Base-by-base conservation (phyloP, 129 eudicot species). In the Pittosporum tobira region DNA sequence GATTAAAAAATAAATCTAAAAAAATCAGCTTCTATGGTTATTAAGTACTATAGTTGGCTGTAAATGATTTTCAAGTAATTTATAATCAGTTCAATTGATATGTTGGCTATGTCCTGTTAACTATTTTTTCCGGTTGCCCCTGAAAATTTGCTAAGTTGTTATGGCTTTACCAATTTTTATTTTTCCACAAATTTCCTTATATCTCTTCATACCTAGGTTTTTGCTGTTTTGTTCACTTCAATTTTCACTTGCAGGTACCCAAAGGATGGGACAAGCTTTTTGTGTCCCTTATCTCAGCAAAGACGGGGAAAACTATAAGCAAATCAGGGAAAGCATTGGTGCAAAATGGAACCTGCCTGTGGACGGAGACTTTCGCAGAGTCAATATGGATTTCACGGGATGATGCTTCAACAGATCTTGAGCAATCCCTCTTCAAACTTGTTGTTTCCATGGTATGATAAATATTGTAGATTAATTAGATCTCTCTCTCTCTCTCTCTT, bases 241-340 rank as follows among this genome's bases (percentile, higher is more conserved):
- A 26, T 43, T 44, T 64, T 59, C 63, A 27, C 23, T 68, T 74
- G 15, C 77, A 85, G 94, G 94, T 81, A 40, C 94, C 94, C 24
- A 85, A 73, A 75, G 94, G 94, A 62, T 85, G 94, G 94, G 88
- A 85, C 68, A 81, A 73, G 74, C 85, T 85, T 57, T 78, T 63
- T 22, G 50, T 85, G 38, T 78, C 83, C 60, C 67, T 85, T 44
- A 51, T 73, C 67, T 85, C 94, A 43, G 70, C 69, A 36, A 84
- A 81, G 70, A 75, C 85, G 52, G 94, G 86, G 51, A 81, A 85
- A 71, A 70, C 81, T 14, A 66, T 78, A 2, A 60, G 66, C 56
- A 85, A 85, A 71, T 58, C 84, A 47, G 88, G 79, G 44, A 81
- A 74, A 69, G 73, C 78, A 42, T 64, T 60, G 6, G 83, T 71